phyloP scores from a whole-genome alignment of 139 green algal genomes.

The Chlamydomonas asymmetrica region DNA sequence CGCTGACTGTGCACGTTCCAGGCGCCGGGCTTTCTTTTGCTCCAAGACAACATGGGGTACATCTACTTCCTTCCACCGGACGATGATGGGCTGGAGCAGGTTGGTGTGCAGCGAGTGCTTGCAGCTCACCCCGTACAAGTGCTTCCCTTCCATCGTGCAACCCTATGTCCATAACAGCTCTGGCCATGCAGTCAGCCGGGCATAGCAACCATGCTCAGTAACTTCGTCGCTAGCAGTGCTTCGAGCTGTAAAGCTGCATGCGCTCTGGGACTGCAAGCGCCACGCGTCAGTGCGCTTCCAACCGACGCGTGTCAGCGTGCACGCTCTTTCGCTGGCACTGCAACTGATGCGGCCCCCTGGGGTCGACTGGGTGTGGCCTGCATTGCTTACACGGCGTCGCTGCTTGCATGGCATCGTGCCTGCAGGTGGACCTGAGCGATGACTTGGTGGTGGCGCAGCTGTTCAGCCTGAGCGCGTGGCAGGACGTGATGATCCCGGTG shows the following conservation, averaged over 20 bases:
- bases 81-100: constrained; percentile 32
- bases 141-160: not conserved
- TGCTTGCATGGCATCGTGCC: not conserved
- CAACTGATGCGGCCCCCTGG: no score
- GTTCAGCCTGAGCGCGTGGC: constrained; percentile 51
- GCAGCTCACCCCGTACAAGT: not conserved
- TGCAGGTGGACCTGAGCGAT: constrained; percentile 50
- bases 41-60: constrained; percentile 21
- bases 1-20: constrained; percentile 7
- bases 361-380: no score
- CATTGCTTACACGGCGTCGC: no score
- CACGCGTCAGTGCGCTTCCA: no score
- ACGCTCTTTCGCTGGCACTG: no score
- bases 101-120: not conserved
- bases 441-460: constrained; percentile 56
- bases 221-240: no score
- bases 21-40: constrained; percentile 44
- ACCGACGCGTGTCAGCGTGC: no score
- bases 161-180: not conserved
- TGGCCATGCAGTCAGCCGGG: not conserved
- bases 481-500: constrained; percentile 17
- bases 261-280: no score
- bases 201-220: not conserved
- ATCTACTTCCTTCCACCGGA: constrained; percentile 51
- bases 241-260: no score